A percentile compares a stretch with the other conserved stretches of the same genome.
These are phyloP conservation scores for Cercospora zeina DNA, from an alignment of 2,329 filamentous ascomycete species.

Conservation along the genomic window DNA sequence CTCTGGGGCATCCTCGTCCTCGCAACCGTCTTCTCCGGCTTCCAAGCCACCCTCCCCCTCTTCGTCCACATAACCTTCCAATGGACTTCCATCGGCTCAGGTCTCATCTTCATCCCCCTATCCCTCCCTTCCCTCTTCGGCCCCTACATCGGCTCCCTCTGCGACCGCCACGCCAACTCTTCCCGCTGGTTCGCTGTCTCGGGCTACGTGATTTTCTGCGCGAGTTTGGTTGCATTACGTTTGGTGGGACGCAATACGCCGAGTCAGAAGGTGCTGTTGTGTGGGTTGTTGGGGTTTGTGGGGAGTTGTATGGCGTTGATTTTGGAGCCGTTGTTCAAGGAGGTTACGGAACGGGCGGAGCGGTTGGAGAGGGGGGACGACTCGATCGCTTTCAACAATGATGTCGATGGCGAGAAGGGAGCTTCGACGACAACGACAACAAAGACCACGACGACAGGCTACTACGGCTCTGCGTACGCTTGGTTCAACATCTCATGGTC, in stretches of 20 bases:
- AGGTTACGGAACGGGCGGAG: conserved; percentile 28
- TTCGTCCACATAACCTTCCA: conserved; percentile 25
- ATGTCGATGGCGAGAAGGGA: too few species aligned
- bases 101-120: conserved; percentile 34
- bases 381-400: too few species aligned
- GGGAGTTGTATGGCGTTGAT: conserved; percentile 27
- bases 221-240: conserved; percentile 24
- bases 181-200: conserved; percentile 28
- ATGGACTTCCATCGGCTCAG: conserved; percentile 28
- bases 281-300: conserved; percentile 25
- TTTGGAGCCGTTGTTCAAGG: conserved; percentile 30
- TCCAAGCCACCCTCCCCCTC: conserved; percentile 31
- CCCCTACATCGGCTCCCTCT: conserved; percentile 27
- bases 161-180: conserved; percentile 24
- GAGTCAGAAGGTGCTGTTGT: conserved; percentile 26
- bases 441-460: background rate
- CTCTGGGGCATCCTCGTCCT: conserved; percentile 31
- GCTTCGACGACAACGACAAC: background rate
- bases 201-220: conserved; percentile 23
- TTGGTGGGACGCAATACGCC: conserved; percentile 22
- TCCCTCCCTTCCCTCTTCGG: conserved; percentile 30
- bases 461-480: conserved; percentile 57
- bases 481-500: conserved; percentile 35
- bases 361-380: conserved; percentile 20
- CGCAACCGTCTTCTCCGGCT: conserved; percentile 26